These are phyloP conservation scores for Fonsecaea pedrosoi DNA, from an alignment of 2,329 filamentous ascomycete genomes.

Conservation along the genomic window DNA sequence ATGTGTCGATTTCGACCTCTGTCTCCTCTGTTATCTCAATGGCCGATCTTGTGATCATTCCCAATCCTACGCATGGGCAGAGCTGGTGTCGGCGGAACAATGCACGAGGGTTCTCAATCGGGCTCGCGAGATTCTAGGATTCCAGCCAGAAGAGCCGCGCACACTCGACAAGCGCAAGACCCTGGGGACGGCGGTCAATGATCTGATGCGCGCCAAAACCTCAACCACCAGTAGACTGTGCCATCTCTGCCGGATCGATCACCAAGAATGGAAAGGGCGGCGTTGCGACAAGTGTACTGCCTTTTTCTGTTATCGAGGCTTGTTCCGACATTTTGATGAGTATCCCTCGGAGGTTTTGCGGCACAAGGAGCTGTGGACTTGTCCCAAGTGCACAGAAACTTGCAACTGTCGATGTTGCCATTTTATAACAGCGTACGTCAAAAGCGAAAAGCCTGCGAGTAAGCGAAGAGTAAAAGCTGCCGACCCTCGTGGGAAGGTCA, in stretches of 20 bases:
- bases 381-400: conserved; percentile 45
- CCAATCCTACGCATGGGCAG: conserved; percentile 45
- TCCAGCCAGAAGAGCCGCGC: conserved; percentile 39
- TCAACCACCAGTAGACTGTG: conserved; percentile 42
- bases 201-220: conserved; percentile 42
- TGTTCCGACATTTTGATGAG: conserved; percentile 48
- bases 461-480: conserved; percentile 44
- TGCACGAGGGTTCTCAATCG: conserved; percentile 42
- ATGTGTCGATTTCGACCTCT: conserved; percentile 48
- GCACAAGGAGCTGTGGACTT: conserved; percentile 43
- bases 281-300: conserved; percentile 45
- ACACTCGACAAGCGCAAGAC: conserved; percentile 39
- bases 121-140: conserved; percentile 41
- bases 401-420: conserved; percentile 50
- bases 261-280: conserved; percentile 47
- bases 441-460: conserved; percentile 45
- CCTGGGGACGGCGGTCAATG: conserved; percentile 44
- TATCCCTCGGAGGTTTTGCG: conserved; percentile 44
- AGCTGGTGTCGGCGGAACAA: conserved; percentile 43
- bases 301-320: conserved; percentile 48
- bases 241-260: conserved; percentile 47
- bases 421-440: conserved; percentile 45
- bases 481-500: conserved; percentile 45
- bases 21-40: conserved; percentile 46
- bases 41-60: conserved; percentile 48